Evolutionary conservation across 805 yeast species (phyloP), one percentile per base, ranked within the genome.

Genomic region (Metschnikowia arizonensis): DNA sequence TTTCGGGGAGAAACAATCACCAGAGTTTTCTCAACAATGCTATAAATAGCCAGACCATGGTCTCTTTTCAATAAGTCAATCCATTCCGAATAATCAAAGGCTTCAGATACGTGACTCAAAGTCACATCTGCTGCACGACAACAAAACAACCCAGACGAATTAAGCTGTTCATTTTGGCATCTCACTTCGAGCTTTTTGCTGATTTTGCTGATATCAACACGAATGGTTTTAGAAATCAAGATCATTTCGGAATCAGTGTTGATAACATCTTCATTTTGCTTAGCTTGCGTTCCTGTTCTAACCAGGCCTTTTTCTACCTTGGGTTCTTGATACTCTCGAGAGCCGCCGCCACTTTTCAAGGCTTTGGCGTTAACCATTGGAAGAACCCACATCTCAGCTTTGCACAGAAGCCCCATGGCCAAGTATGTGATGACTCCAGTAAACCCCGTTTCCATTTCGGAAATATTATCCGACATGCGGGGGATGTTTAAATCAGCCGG

Each of bases 201-300:
- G 21, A 82, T 67, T 37, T 78, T 69, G 1, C 49, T 50, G 2
- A 81, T 60, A 39, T 61, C 55, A 12, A 83, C 59, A 30, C 72
- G 72, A 3, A 71, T 74, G 15, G 68, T 44, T 28, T 74, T 73
- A 2, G 85, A 72, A 0, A 86, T 77, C 21, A 83, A 54, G 50
- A 78, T 79, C 5, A 83, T 44, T 58, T 83, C 88, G 1, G 17
- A 15, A 4, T 9, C 29, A n/a, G n/a, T n/a, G n/a, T n/a, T n/a
- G n/a, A n/a, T n/a, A n/a, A n/a, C n/a, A n/a, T n/a, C n/a, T n/a
- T n/a, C n/a, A n/a, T n/a, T n/a, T n/a, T n/a, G n/a, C n/a, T n/a
- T n/a, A n/a, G n/a, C n/a, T n/a, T n/a, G n/a, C n/a, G n/a, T n/a
- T n/a, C n/a, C n/a, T n/a, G n/a, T n/a, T n/a, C 8, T 15, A 2